Evolutionary conservation across 768 basidiomycete genomes (phyloP).

Genomic region (Leccinellum albellum): DNA sequence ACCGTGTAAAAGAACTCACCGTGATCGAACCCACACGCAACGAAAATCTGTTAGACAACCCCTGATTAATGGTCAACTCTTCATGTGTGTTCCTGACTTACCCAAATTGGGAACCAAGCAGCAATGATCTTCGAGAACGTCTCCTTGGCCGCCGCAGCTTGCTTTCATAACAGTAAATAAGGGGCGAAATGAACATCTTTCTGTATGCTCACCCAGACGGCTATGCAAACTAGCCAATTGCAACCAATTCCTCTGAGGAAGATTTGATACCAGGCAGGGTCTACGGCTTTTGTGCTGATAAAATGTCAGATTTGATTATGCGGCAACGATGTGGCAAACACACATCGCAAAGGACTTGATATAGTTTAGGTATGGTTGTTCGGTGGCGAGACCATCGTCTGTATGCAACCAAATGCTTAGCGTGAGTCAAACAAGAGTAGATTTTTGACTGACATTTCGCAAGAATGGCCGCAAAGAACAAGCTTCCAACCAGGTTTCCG

Average conservation of each 20-base stretch:
- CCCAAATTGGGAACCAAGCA: conserved; percentile 76
- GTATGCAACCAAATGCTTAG: neutral
- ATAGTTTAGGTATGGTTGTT: conserved; percentile 53
- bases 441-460: conserved; percentile 50
- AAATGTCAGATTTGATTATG: conserved; percentile 2
- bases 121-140: conserved; percentile 68
- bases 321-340: conserved; percentile 14
- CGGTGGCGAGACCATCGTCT: conserved; percentile 61
- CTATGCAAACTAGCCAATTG: conserved; percentile 73
- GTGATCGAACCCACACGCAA: conserved; percentile 69
- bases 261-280: conserved; percentile 69
- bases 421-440: neutral
- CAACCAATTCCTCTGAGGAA: conserved; percentile 72
- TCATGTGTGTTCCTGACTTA: conserved; percentile 24
- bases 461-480: conserved; percentile 67
- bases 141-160: conserved; percentile 64
- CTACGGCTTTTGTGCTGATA: conserved; percentile 55
- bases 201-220: conserved; percentile 57
- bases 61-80: neutral
- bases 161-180: conserved; percentile 37
- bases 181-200: neutral
- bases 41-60: conserved; percentile 49
- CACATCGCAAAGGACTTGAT: conserved; percentile 57
- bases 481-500: conserved; percentile 64
- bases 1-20: conserved; percentile 35